Percentiles rank a stretch among this genome's conserved stretches.
phyloP scores from a whole-genome alignment of 306 rosid genomes.

The Vigna mungo region DNA sequence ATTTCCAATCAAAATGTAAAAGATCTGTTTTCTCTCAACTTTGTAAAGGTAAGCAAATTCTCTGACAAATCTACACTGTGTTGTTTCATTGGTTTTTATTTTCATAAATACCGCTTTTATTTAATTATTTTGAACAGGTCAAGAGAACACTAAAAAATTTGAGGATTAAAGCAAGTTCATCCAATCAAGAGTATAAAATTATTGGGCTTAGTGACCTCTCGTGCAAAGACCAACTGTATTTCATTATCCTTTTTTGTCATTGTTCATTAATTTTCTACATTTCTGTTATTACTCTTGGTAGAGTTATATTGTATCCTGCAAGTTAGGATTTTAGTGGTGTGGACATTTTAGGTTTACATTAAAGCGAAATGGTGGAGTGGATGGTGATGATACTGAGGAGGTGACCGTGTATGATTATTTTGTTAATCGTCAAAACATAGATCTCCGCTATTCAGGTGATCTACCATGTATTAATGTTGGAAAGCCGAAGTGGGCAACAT shows the following conservation, averaged over 20 bases:
- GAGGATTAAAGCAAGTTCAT: slow-evolving; percentile 71
- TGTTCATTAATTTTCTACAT: background rate
- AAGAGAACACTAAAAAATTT: slow-evolving; percentile 78
- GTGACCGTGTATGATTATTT: slow-evolving; percentile 87
- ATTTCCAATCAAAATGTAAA: slow-evolving; percentile 78
- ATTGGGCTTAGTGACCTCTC: slow-evolving; percentile 83
- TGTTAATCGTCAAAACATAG: slow-evolving; percentile 64
- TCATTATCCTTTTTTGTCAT: background rate
- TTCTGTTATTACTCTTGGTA: background rate
- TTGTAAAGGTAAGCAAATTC: slow-evolving; percentile 71
- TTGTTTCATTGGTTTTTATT: background rate
- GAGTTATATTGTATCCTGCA: background rate
- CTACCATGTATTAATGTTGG: slow-evolving; percentile 94
- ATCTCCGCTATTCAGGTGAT: slow-evolving; percentile 66
- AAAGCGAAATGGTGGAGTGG: slow-evolving; percentile 58
- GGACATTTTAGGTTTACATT: slow-evolving; percentile 60
- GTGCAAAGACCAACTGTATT: slow-evolving; percentile 76
- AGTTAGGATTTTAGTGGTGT: background rate
- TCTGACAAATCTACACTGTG: background rate
- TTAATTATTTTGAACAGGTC: slow-evolving; percentile 58
- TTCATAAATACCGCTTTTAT: background rate
- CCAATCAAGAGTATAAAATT: slow-evolving; percentile 81
- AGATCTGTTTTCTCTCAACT: slow-evolving; percentile 72
- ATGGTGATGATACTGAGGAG: slow-evolving; percentile 52
- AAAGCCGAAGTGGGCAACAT: slow-evolving; percentile 88